Base-by-base conservation (phyloP, 176 grass and related monocot species). In the Triticum dicoccoides region DNA sequence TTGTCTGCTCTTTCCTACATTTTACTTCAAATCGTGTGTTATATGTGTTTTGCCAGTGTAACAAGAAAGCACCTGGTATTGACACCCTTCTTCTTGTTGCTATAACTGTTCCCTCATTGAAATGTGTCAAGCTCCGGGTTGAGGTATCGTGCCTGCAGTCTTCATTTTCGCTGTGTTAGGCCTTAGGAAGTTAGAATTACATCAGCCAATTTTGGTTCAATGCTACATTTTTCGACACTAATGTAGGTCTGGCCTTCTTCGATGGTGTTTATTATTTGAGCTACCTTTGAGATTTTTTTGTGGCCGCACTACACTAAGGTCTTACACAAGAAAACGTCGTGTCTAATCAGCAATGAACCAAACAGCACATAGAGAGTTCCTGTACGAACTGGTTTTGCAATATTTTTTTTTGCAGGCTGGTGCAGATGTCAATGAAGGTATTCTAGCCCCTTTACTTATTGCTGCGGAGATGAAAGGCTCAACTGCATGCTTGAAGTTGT, bases 41-140 rank as follows among this genome's bases (percentile, higher is more conserved):
- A 51, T 65, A 9, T 44, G 6, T 76, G 27, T 41, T 71, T 65
- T 11, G n/a, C 58, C 15, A 85, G 83, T 76, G 59, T 73, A 85
- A 85, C 59, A 85, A 76, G 82, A 65, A 29, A 17, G 13, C 35
- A 77, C 72, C 63, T 33, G 72, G 47, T 65, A 0, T 35, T 76
- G 59, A 51, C 61, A 76, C 71, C 83, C 59, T 61, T 77, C 59
- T 66, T 85, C 34, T 73, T n/a, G 59, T 6, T 68, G 71, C 83
- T 51, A n/a, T 85, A 65, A 65, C 35, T 66, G 83, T 34, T 85
- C 47, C 83, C 9, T 85, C 72, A 77, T 25, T 85, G 59, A 37
- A 85, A 85, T 77, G 61, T 77, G 83, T 85, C 59, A 85, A 77
- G 59, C 72, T 85, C 70, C 83, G 77, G 59, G 61, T 85, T 85